Conservation (phyloP, 108 stramenopile genomes). For the Skeletonema menzelii region DNA sequence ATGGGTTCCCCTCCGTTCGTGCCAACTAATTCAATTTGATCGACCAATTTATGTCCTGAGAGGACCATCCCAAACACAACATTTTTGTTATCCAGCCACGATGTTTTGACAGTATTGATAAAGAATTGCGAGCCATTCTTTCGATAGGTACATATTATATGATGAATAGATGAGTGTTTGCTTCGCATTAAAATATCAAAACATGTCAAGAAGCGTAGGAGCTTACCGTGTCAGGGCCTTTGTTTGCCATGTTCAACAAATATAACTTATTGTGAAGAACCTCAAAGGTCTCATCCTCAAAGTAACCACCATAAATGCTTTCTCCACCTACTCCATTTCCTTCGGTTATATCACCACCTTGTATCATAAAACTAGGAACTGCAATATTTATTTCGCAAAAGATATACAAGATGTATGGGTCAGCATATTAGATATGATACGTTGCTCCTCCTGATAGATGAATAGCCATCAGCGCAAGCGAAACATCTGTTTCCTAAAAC, state of each 20-base stretch:
- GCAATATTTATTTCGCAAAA: background rate
- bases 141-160: background rate
- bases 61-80: conserved; percentile 84
- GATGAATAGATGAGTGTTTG: background rate
- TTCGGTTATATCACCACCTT: conserved; percentile 90
- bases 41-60: conserved; percentile 63
- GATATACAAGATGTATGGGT: background rate
- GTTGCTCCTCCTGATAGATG: background rate
- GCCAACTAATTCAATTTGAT: conserved; percentile 71
- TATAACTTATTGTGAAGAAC: conserved; percentile 89
- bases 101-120: conserved; percentile 90
- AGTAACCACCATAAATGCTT: conserved; percentile 86
- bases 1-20: conserved; percentile 63
- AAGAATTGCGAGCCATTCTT: conserved; percentile 79
- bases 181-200: background rate
- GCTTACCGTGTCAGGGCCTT: conserved; percentile 61
- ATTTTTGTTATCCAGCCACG: conserved; percentile 87
- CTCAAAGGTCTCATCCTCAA: conserved; percentile 88
- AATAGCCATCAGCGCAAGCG: background rate
- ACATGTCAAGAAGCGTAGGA: background rate
- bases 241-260: conserved; percentile 82
- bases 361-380: conserved; percentile 94
- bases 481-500: background rate
- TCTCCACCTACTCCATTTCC: conserved; percentile 94
- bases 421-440: no score